phyloP scores from a whole-genome alignment of 163 green algal genomes.

The Prototheca wickerhamii region DNA sequence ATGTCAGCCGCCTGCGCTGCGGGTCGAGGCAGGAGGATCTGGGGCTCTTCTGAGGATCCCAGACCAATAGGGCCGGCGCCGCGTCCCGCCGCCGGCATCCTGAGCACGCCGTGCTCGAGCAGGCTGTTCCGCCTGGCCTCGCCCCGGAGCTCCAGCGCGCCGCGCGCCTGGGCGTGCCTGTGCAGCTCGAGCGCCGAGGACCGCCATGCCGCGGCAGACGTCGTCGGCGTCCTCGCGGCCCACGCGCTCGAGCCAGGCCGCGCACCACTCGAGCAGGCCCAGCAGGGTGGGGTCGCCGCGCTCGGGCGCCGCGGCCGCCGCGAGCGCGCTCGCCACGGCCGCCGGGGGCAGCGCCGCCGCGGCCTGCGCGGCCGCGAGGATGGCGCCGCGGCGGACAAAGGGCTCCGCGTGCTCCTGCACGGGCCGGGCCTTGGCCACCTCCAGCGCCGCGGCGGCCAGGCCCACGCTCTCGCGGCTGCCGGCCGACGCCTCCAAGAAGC shows the following conservation, averaged over 20 bases:
- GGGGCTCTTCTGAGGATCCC: not conserved
- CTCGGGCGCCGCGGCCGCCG: not conserved
- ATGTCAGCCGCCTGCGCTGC: not conserved
- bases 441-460: slow-evolving; percentile 49
- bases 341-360: not conserved
- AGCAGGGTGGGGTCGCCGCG: not conserved
- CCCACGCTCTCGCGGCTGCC: slow-evolving; percentile 17
- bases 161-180: not conserved
- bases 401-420: slow-evolving; percentile 55
- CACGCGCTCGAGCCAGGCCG: not conserved
- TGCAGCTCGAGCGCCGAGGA: not conserved
- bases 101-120: not conserved
- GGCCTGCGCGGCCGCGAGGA: slow-evolving; percentile 41
- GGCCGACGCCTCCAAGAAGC: slow-evolving; percentile 46
- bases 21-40: not conserved
- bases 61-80: not conserved
- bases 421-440: slow-evolving; percentile 46
- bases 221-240: not conserved
- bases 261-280: not conserved
- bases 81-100: not conserved
- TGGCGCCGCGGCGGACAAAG: slow-evolving; percentile 51
- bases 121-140: not conserved
- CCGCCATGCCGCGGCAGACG: not conserved
- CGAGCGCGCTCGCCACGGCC: not conserved
- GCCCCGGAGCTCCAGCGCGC: not conserved